Base-by-base conservation (phyloP, 129 eudicot genomes). In the Flaveria ramosissima region DNA sequence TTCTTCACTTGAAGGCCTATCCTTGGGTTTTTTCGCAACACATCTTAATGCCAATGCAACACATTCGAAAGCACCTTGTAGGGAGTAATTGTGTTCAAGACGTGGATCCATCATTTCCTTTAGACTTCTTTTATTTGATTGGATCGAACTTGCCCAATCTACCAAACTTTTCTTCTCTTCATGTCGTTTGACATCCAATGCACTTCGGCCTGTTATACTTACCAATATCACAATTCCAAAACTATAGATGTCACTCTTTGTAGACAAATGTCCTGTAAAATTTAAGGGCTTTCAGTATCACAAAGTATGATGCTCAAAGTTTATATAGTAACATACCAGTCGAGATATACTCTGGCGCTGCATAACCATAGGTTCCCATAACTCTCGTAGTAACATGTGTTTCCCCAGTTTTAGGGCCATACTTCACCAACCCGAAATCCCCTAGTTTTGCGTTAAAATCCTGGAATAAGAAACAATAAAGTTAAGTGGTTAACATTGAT, bases 191-290 rank as follows among this genome's bases (percentile, higher is more conserved):
- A 0, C 1, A 42, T 86, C 89, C 27, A 46, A 0, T 42, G 47
- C 73, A 9, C 56, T 71, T 51, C 13, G 62, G 5, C 85, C 87
- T 9, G 86, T 59, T 26, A 86, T 45, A 26, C 68, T 10, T 72
- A 76, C 87, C 66, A 86, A 52, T 68, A 86, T 71, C 6, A 86
- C 75, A 19, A 86, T 78, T 14, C 89, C 89, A 30, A 83, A 80
- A 19, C 81, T 27, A 45, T 83, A 86, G n/a, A 86, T 68, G 51
- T 86, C 85, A 50, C 78, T 68, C 72, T 83, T 83, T 53, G n/a
- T 59, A 41, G 10, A 17, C 68, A 82, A 27, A 52, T 67, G 74
- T 26, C 89, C 86, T 85, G 78, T 27, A 26, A 71, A 7, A 27
- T 63, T 24, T 9, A 55, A 36, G 52, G 6, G 45, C 36, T 11